phyloP scores from a whole-genome alignment of 108 stramenopile species.

The Fragilariopsis cylindrus region DNA sequence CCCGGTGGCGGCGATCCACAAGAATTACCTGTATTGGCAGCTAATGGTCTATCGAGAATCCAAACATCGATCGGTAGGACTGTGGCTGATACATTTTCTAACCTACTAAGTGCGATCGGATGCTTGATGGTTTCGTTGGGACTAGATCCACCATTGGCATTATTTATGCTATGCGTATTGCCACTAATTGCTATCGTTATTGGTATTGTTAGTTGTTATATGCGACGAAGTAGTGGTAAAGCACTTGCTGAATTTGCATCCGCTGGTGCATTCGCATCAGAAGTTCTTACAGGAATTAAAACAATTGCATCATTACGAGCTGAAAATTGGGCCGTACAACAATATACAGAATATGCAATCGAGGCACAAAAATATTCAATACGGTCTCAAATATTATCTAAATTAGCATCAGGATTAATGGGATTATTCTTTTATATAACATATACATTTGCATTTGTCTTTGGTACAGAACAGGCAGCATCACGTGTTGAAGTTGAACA shows the following conservation, averaged over 20 bases:
- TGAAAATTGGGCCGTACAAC: conserved; percentile 35
- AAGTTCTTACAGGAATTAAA: conserved; percentile 44
- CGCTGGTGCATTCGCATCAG: conserved; percentile 43
- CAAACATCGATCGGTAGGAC: conserved; percentile 32
- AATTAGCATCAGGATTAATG: conserved; percentile 24
- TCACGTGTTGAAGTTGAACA: conserved; percentile 19
- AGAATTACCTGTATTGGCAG: conserved; percentile 36
- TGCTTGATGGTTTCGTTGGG: conserved; percentile 41
- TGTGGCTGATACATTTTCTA: conserved; percentile 43
- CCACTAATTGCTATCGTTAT: conserved; percentile 41
- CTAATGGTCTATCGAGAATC: conserved; percentile 37
- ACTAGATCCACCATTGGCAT: conserved; percentile 35
- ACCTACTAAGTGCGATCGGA: conserved; percentile 33
- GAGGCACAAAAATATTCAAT: conserved; percentile 38
- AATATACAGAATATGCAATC: conserved; percentile 28
- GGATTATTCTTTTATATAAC: conserved; percentile 44
- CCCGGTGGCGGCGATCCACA: conserved; percentile 28
- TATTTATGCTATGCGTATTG: conserved; percentile 35
- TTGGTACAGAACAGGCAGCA: conserved; percentile 45
- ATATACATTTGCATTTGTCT: conserved; percentile 38
- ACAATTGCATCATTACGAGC: conserved; percentile 41
- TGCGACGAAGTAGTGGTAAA: conserved; percentile 29
- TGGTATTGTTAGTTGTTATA: conserved; percentile 38
- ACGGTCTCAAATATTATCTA: not conserved
- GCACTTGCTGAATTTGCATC: conserved; percentile 24